Conservation (phyloP, 331 rosid genomes). For the Quercus tomentella region DNA sequence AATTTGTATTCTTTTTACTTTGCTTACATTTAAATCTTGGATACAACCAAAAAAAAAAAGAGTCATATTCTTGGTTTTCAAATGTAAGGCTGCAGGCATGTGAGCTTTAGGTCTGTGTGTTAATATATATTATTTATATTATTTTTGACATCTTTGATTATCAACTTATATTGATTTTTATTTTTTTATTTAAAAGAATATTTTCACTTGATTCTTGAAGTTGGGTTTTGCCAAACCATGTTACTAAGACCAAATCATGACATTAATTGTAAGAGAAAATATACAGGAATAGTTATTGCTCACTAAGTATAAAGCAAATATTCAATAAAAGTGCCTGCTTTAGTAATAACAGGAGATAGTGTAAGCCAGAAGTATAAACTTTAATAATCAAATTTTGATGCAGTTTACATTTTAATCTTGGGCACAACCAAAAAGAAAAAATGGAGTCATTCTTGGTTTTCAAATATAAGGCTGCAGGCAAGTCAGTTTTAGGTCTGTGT, state of each 20-base stretch:
- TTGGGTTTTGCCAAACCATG: too few relatives aligned
- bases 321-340: neutral
- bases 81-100: neutral
- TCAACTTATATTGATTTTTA: too few relatives aligned
- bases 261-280: too few relatives aligned
- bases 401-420: neutral
- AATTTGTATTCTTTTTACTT: too few relatives aligned
- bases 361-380: neutral
- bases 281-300: fast-evolving
- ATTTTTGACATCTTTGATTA: too few relatives aligned
- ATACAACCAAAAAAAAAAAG: neutral
- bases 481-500: too few relatives aligned
- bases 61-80: neutral
- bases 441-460: too few relatives aligned
- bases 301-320: neutral
- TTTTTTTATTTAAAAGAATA: neutral
- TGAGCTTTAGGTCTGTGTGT: neutral
- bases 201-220: too few relatives aligned
- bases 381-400: neutral
- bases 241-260: too few relatives aligned
- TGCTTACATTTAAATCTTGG: neutral
- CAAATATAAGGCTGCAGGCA: too few relatives aligned
- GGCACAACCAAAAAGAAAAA: neutral
- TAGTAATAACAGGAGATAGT: neutral
- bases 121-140: neutral